Percentiles rank a stretch among this genome's conserved stretches.
These are phyloP conservation scores for Leccinum pellstonianum DNA, from an alignment of 768 basidiomycete genomes.

Conservation along the genomic window DNA sequence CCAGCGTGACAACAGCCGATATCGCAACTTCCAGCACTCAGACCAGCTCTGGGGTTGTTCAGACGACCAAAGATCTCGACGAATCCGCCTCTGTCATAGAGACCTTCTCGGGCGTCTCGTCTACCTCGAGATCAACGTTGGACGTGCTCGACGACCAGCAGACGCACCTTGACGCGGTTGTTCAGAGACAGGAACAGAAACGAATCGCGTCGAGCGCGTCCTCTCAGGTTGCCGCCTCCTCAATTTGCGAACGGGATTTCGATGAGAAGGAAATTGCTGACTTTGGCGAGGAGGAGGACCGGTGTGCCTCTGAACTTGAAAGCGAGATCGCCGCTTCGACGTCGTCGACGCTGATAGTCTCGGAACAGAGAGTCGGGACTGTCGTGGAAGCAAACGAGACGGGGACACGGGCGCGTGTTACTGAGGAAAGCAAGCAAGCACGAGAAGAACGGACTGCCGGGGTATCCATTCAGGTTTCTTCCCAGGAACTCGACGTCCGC, in stretches of 20 bases:
- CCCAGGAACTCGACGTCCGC: background rate
- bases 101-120: background rate
- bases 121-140: background rate
- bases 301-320: background rate
- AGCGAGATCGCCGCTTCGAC: background rate
- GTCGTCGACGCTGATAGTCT: background rate
- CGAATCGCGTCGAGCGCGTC: background rate
- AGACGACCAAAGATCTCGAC: background rate
- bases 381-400: background rate
- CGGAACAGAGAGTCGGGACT: background rate
- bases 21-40: background rate
- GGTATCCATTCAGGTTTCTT: background rate
- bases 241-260: background rate
- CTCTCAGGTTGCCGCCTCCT: background rate
- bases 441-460: background rate
- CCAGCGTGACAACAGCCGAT: background rate
- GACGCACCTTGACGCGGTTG: background rate
- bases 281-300: background rate
- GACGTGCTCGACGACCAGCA: background rate
- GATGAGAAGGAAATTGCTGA: background rate
- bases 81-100: background rate
- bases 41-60: background rate
- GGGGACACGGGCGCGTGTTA: background rate
- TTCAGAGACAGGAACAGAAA: background rate
- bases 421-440: background rate